These are phyloP conservation scores for Nadsonia commutata DNA, from an alignment of 1,139 yeast genomes.

Conservation along the genomic window DNA sequence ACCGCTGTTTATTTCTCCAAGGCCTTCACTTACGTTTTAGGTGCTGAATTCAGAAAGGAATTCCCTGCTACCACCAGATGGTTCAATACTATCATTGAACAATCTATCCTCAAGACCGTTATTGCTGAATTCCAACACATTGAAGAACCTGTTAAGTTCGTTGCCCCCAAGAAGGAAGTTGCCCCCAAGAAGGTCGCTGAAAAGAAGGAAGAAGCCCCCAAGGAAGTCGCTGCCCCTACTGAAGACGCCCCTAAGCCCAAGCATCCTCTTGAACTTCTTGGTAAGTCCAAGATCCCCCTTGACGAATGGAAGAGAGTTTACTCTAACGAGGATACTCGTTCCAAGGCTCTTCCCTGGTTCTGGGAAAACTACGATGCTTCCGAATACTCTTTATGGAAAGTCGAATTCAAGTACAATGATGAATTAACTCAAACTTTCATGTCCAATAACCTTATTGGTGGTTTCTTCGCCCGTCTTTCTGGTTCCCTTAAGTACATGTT, in stretches of 20 bases:
- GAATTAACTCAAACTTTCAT: slow-evolving; percentile 93
- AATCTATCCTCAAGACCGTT: slow-evolving; percentile 38
- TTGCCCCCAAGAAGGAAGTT: slow-evolving; percentile 67
- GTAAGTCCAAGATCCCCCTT: slow-evolving; percentile 49
- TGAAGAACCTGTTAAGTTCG: slow-evolving; percentile 52
- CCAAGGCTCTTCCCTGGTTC: slow-evolving; percentile 92
- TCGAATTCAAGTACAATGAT: slow-evolving; percentile 94
- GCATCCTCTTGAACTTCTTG: slow-evolving; percentile 83
- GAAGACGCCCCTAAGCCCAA: slow-evolving; percentile 43
- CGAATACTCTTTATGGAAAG: slow-evolving; percentile 93
- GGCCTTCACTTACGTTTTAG: slow-evolving; percentile 57
- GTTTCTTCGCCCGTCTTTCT: slow-evolving; percentile 90
- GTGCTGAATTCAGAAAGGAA: slow-evolving; percentile 57
- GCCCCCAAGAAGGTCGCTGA: slow-evolving; percentile 23
- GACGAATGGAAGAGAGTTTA: slow-evolving; percentile 96
- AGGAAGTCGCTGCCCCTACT: slow-evolving; percentile 24
- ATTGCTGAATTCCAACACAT: slow-evolving; percentile 38
- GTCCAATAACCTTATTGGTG: slow-evolving; percentile 98
- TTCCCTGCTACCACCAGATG: slow-evolving; percentile 76
- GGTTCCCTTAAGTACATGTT: slow-evolving; percentile 91
- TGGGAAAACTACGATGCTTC: slow-evolving; percentile 88
- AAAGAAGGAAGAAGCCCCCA: slow-evolving; percentile 17
- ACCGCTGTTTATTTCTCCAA: slow-evolving; percentile 45
- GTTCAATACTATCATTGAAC: slow-evolving; percentile 58
- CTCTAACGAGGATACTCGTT: slow-evolving; percentile 97